Evolutionary conservation across 1,139 yeast species (phyloP), one percentile per base, ranked within the genome.

Genomic region (Candida sp.): DNA sequence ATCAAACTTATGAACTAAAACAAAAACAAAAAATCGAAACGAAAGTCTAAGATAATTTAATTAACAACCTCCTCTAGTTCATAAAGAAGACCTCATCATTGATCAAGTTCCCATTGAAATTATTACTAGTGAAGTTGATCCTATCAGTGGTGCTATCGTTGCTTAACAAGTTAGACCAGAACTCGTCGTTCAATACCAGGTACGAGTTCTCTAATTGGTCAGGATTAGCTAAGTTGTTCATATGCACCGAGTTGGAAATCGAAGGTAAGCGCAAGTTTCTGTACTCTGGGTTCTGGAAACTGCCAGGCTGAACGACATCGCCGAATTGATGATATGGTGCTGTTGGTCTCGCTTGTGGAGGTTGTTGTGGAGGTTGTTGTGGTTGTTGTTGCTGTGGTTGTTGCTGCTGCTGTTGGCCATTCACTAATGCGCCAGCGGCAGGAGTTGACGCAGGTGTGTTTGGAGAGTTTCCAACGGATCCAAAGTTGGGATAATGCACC

Each of bases 111-210:
- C 48, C 50, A 37, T 58, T 49, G 11, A 56, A 53, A 41, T 59
- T 59, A 47, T 60, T 66, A 52, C 62, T 70, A 11, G 74, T 65
- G 48, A 75, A 72, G 53, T 73, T 70, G 45, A 75, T 64, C 49
- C 68, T 65, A 57, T 75, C 74, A 27, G 55, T 32, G 5, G 43
- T 9, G 7, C 73, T 58, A 44, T 65, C 72, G 1, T 76, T 64
- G 50, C 73, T 69, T 41, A 76, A 62, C 42, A 76, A 65, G 53
- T 76, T 77, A 6, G 73, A 65, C 81, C 81, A 76, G 54, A 75
- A 76, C 52, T 76, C 81, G 55, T 75, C 81, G 44, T 75, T 73
- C 17, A 76, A 63, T 12, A 72, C 67, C 56, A 63, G 60, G 48
- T 68, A 67, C 27, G 70, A 65, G 46, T 63, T 63, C 47, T 72